phyloP scores from a whole-genome alignment of 345 rosid species.

The Dipteronia dyeriana region DNA sequence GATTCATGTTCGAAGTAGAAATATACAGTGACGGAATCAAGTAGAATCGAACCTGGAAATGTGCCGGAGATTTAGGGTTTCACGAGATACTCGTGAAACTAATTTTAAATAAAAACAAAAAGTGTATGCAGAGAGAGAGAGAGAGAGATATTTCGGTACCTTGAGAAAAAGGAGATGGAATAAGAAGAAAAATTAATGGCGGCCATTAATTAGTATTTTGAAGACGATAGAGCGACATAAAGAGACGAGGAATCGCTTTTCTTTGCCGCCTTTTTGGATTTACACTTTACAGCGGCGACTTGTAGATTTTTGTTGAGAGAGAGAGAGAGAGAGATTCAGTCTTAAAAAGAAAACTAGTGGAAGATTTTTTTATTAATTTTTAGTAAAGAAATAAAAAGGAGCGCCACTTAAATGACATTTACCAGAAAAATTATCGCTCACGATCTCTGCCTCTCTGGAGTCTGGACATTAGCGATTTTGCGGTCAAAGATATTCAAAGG shows the following conservation, averaged over 20 bases:
- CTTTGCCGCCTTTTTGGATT: slow-evolving; percentile 27
- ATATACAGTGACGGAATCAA: not conserved
- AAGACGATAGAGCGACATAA: no score
- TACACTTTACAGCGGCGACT: slow-evolving; percentile 7
- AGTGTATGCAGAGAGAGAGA: not conserved
- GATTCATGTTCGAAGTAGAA: no score
- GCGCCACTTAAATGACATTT: not conserved
- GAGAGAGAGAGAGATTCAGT: not conserved
- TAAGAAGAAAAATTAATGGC: not conserved
- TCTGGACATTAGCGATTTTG: no score
- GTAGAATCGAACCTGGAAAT: not conserved
- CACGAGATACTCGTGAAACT: not conserved
- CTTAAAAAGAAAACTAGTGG: no score
- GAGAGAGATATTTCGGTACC: not conserved
- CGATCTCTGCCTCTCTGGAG: no score
- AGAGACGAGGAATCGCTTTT: not conserved
- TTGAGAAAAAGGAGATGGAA: slow-evolving; percentile 13
- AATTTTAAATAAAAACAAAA: not conserved
- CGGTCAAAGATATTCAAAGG: no score
- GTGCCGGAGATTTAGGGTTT: slow-evolving; percentile 16
- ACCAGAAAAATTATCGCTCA: not conserved
- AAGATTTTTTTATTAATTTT: not conserved
- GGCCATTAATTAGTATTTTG: slow-evolving; percentile 20
- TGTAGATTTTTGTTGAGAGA: not conserved
- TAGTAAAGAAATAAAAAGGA: not conserved